Conservation (phyloP, 2,329 filamentous ascomycete genomes). For the Sporothrix variecibatus region DNA sequence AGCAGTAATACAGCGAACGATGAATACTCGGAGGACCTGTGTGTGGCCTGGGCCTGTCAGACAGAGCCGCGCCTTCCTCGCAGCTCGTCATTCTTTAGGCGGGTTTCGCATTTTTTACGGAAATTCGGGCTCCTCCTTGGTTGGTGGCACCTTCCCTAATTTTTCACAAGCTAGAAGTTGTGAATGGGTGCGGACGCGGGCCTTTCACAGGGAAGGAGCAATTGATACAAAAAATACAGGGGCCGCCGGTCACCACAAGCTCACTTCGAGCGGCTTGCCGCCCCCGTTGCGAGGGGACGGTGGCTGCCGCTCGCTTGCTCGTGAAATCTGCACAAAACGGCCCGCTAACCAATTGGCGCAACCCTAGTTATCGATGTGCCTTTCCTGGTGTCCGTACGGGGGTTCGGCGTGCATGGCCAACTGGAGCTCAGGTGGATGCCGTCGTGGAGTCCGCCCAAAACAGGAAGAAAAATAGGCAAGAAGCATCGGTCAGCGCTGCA, state of each 20-base stretch:
- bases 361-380: conserved; percentile 17
- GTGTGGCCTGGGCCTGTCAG: background rate
- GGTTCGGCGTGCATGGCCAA: background rate
- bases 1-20: background rate
- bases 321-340: conserved; percentile 19
- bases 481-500: background rate
- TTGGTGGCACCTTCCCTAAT: background rate
- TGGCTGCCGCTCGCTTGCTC: conserved; percentile 5
- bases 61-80: background rate
- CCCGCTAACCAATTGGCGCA: conserved; percentile 24
- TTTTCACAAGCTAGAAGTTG: conserved; percentile 21
- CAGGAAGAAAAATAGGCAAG: background rate
- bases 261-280: background rate
- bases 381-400: conserved; percentile 23
- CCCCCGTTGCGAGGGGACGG: background rate
- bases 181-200: background rate
- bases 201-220: background rate
- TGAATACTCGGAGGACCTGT: background rate
- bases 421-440: conserved; percentile 11
- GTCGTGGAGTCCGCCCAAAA: background rate
- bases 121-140: conserved; percentile 13
- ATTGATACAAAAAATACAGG: background rate
- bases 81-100: background rate
- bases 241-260: background rate
- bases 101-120: conserved; percentile 20